Percentiles rank a stretch among this genome's conserved stretches.
Evolutionary conservation across 371 early-diverging fungal species (phyloP).

Genomic region (Mortierella sp.): DNA sequence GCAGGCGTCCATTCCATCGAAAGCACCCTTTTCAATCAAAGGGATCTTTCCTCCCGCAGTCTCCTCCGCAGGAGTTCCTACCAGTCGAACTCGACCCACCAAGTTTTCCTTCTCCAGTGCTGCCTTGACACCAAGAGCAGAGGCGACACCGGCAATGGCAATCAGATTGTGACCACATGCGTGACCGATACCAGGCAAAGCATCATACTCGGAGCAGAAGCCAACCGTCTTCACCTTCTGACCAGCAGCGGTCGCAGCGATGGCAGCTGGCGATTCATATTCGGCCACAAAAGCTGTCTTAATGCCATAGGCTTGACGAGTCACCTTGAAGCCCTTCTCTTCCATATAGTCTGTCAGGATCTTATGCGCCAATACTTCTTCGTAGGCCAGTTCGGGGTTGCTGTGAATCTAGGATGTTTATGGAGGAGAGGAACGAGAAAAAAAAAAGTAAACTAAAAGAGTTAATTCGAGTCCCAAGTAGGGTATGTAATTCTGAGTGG

Average conservation of each 20-base stretch:
- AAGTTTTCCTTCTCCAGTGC: slow-evolving; percentile 64
- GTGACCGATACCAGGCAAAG: slow-evolving; percentile 67
- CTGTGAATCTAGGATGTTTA: slow-evolving; percentile 62
- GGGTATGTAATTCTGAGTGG: background rate
- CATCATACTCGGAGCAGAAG: slow-evolving; percentile 75
- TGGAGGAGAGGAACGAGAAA: background rate
- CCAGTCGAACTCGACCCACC: slow-evolving; percentile 70
- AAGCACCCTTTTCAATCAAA: slow-evolving; percentile 70
- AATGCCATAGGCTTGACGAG: slow-evolving; percentile 64
- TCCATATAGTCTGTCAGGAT: slow-evolving; percentile 69
- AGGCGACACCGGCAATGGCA: slow-evolving; percentile 77
- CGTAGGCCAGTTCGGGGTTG: slow-evolving; percentile 70
- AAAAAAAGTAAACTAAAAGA: too few species aligned
- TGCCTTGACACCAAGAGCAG: slow-evolving; percentile 64
- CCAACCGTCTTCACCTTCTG: slow-evolving; percentile 45
- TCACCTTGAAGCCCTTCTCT: slow-evolving; percentile 64
- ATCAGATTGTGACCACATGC: slow-evolving; percentile 72
- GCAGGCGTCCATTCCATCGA: slow-evolving; percentile 72
- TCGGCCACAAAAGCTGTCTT: slow-evolving; percentile 76
- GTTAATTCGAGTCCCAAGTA: background rate
- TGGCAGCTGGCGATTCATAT: slow-evolving; percentile 57
- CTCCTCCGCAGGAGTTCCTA: slow-evolving; percentile 89
- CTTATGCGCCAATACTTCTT: slow-evolving; percentile 64
- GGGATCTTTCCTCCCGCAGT: slow-evolving; percentile 75
- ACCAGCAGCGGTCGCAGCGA: slow-evolving; percentile 21